Conservation (phyloP, 495 filamentous ascomycete species). For the Penicillium nucicola region DNA sequence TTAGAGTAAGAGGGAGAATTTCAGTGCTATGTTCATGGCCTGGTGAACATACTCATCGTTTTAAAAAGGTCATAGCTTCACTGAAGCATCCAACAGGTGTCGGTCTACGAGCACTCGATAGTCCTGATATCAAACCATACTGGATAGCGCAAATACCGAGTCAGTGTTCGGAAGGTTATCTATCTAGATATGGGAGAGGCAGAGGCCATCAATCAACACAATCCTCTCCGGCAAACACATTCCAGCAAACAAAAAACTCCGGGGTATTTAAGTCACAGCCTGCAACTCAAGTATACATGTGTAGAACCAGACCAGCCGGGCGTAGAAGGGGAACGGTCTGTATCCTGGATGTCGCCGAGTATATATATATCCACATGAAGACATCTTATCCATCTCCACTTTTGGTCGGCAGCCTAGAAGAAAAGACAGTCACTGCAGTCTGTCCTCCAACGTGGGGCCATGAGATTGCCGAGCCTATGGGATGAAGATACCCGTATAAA, state of each 20-base stretch:
- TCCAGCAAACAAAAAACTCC: conserved; percentile 14
- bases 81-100: no score
- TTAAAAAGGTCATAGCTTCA: no score
- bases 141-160: not conserved
- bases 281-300: not conserved
- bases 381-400: not conserved
- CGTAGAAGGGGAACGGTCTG: not conserved
- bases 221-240: not conserved
- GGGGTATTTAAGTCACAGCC: conserved; percentile 18
- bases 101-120: no score
- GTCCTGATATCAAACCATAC: not conserved
- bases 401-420: not conserved
- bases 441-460: not conserved
- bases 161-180: not conserved
- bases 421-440: not conserved
- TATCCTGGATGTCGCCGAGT: not conserved
- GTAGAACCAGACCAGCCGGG: conserved; percentile 13
- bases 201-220: not conserved
- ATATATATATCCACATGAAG: not conserved
- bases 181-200: no score
- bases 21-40: no score
- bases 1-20: no score
- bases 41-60: no score
- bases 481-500: not conserved
- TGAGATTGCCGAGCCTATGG: not conserved